Percentiles rank a stretch among this genome's conserved stretches.
Evolutionary conservation across 75 land plant species (phyloP).

Genomic region (Pinus taeda): DNA sequence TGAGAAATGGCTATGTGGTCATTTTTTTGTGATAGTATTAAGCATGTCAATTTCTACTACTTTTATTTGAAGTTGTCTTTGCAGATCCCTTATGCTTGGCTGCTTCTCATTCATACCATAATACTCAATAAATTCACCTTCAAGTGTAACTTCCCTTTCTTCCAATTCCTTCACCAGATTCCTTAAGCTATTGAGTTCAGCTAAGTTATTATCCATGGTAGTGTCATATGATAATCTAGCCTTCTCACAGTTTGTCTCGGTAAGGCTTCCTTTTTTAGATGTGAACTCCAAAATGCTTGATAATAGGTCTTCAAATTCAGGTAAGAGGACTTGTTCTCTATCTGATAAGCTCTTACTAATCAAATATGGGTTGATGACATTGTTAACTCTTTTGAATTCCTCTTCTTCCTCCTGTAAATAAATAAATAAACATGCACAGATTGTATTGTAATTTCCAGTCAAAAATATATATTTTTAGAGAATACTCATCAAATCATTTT

Average conservation of each 20-base stretch:
- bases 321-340: slow-evolving; percentile 52
- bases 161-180: slow-evolving; percentile 45
- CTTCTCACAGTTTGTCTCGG: slow-evolving; percentile 26
- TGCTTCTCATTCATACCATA: slow-evolving; percentile 87
- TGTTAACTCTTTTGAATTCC: slow-evolving; percentile 78
- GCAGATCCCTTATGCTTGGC: slow-evolving; percentile 31
- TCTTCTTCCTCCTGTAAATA: slow-evolving; percentile 66
- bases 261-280: slow-evolving; percentile 21
- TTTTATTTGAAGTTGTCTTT: too few relatives aligned
- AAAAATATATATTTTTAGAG: background rate
- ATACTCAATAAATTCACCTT: slow-evolving; percentile 71
- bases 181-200: slow-evolving; percentile 52
- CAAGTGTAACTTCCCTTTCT: slow-evolving; percentile 67
- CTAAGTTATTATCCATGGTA: slow-evolving; percentile 58
- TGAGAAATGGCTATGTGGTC: too few relatives aligned
- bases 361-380: slow-evolving; percentile 33
- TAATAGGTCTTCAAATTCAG: slow-evolving; percentile 82
- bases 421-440: background rate
- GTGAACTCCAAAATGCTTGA: slow-evolving; percentile 55
- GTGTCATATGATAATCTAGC: slow-evolving; percentile 28
- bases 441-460: background rate
- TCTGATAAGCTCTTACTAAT: slow-evolving; percentile 24
- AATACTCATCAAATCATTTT: background rate
- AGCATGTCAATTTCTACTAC: too few relatives aligned
- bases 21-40: too few relatives aligned